These are phyloP conservation scores for Calocera viscosa DNA, from an alignment of 768 basidiomycete genomes.

Conservation along the genomic window DNA sequence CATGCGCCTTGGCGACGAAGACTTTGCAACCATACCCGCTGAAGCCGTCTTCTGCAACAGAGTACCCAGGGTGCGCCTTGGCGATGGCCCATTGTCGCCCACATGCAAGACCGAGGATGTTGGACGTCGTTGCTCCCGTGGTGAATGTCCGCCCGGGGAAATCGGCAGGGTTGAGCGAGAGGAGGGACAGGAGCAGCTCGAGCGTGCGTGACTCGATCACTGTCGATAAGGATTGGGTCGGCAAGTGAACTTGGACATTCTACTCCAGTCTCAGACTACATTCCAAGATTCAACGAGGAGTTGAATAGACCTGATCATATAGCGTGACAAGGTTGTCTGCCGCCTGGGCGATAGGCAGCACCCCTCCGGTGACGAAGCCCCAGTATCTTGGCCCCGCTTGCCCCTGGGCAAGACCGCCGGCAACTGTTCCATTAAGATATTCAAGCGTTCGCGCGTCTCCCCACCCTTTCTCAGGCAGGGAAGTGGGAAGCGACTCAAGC, in stretches of 20 bases:
- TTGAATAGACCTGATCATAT: constrained; percentile 31
- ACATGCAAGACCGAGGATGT: constrained; percentile 32
- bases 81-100: constrained; percentile 28
- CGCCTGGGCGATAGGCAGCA: constrained; percentile 27
- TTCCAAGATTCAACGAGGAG: constrained; percentile 17
- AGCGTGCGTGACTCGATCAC: constrained; percentile 24
- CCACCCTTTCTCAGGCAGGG: constrained; percentile 25
- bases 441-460: constrained; percentile 23
- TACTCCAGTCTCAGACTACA: constrained; percentile 10
- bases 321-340: constrained; percentile 30
- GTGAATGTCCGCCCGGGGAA: constrained; percentile 31
- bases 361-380: constrained; percentile 27
- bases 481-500: constrained; percentile 19
- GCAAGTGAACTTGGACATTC: neutral
- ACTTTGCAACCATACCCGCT: constrained; percentile 25
- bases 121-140: constrained; percentile 34
- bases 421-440: constrained; percentile 24
- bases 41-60: constrained; percentile 30
- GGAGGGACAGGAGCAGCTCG: constrained; percentile 25
- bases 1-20: constrained; percentile 30
- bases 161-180: constrained; percentile 18
- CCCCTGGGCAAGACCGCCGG: constrained; percentile 26
- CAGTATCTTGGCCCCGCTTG: constrained; percentile 31
- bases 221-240: constrained; percentile 21
- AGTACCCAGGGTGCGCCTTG: constrained; percentile 24